Percentiles rank a stretch among this genome's conserved stretches.
Conservation (phyloP, 352 stramenopile genomes). For the Phytopythium litorale region DNA sequence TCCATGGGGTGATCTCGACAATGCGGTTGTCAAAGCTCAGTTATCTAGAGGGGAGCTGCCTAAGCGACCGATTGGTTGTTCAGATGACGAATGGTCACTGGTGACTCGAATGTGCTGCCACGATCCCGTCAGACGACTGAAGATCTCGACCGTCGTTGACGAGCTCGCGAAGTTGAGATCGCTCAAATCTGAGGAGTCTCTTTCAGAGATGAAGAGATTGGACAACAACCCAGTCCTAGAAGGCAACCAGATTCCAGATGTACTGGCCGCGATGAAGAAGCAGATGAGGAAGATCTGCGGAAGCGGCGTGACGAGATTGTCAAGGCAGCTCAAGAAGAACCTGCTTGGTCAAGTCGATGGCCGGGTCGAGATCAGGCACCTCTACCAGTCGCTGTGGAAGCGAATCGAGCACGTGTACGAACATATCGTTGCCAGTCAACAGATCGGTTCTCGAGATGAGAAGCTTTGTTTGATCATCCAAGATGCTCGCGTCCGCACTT, state of each 20-base stretch:
- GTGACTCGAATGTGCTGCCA: neutral
- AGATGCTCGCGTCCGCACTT: neutral
- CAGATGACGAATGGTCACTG: neutral
- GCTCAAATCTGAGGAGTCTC: neutral
- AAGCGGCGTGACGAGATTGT: neutral
- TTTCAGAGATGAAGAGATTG: neutral
- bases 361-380: neutral
- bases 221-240: neutral
- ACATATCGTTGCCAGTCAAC: neutral
- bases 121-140: neutral
- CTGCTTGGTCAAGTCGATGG: neutral
- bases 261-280: neutral
- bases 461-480: neutral
- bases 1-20: neutral
- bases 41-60: neutral
- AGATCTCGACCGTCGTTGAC: constrained; percentile 2
- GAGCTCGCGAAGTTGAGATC: neutral
- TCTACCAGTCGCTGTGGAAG: constrained; percentile 1
- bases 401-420: neutral
- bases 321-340: neutral
- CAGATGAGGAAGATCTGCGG: neutral
- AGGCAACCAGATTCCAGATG: neutral
- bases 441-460: neutral
- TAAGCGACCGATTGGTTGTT: neutral
- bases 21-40: neutral